A percentile compares a stretch with the other conserved stretches of the same genome.
Conservation (phyloP, 495 filamentous ascomycete genomes). For the Parmelia sp. region DNA sequence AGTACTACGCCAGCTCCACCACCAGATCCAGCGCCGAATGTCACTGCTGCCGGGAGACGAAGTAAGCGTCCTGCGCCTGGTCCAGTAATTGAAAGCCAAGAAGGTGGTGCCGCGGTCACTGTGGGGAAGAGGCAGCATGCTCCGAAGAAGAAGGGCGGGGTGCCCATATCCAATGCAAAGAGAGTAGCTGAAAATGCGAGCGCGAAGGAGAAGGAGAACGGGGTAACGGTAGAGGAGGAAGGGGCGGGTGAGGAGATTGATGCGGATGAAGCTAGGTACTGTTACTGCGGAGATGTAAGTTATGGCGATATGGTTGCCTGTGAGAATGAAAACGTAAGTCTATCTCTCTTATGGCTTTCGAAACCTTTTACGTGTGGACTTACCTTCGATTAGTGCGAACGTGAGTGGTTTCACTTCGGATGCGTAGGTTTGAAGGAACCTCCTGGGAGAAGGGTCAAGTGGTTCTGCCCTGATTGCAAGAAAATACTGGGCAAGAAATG, state of each 20-base stretch:
- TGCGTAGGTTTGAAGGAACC: conserved; percentile 75
- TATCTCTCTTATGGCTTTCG: conserved; percentile 17
- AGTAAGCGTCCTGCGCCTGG: conserved; percentile 73
- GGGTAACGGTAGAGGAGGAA: conserved; percentile 48
- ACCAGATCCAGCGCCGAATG: conserved; percentile 40
- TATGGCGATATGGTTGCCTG: conserved; percentile 94
- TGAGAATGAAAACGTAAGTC: conserved; percentile 80
- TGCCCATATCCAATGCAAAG: conserved; percentile 27
- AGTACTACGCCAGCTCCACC: conserved; percentile 49
- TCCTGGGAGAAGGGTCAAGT: conserved; percentile 73
- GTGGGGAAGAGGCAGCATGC: conserved; percentile 76
- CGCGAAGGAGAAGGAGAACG: conserved; percentile 36
- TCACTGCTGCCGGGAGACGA: conserved; percentile 43
- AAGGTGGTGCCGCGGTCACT: conserved; percentile 67
- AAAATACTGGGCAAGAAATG: conserved; percentile 43
- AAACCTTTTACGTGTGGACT: conserved; percentile 21
- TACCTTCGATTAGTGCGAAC: conserved; percentile 24
- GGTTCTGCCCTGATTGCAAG: conserved; percentile 90
- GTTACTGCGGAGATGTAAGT: conserved; percentile 84
- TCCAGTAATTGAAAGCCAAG: conserved; percentile 59
- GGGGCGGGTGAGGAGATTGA: conserved; percentile 74
- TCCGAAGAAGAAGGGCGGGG: conserved; percentile 49
- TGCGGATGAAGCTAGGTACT: conserved; percentile 82
- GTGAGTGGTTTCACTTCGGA: conserved; percentile 75
- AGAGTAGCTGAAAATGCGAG: conserved; percentile 30